These are phyloP conservation scores for Begonia loranthoides DNA, from an alignment of 306 rosid species.

Conservation along the genomic window DNA sequence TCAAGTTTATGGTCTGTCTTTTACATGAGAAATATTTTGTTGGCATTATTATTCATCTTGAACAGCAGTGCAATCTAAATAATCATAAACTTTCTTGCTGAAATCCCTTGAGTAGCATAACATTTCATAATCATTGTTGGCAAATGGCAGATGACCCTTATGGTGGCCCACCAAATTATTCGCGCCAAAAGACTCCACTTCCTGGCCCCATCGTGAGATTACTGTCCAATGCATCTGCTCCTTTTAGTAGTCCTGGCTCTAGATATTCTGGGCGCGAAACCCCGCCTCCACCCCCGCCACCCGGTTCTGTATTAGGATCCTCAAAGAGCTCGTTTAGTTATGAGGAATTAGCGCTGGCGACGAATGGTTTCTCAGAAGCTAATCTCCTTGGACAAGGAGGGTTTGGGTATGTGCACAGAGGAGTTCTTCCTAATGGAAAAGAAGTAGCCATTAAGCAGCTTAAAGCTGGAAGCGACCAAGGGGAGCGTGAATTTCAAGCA, in stretches of 20 bases:
- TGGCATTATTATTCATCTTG: too few species aligned
- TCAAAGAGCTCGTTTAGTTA: conserved; percentile 54
- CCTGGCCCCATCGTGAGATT: conserved; percentile 21
- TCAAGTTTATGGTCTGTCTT: too few species aligned
- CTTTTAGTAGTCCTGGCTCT: conserved; percentile 68
- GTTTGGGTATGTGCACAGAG: conserved; percentile 79
- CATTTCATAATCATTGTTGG: too few species aligned
- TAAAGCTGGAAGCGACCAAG: conserved; percentile 86
- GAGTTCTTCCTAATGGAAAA: conserved; percentile 77
- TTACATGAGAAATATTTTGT: too few species aligned
- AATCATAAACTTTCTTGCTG: too few species aligned
- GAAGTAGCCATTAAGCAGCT: conserved; percentile 82
- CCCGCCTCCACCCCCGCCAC: conserved; percentile 52
- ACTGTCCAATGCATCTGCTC: conserved; percentile 47
- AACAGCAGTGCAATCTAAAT: too few species aligned
- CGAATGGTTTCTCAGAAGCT: conserved; percentile 81
- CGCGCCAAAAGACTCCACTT: conserved; percentile 65
- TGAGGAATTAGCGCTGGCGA: conserved; percentile 68
- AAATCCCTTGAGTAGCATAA: too few species aligned
- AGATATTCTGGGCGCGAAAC: conserved; percentile 64
- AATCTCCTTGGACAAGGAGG: conserved; percentile 90
- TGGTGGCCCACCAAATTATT: conserved; percentile 40
- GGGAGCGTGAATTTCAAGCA: conserved; percentile 84
- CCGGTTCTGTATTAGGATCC: conserved; percentile 42
- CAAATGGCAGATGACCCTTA: conserved; percentile 36